A percentile compares a stretch with the other conserved stretches of the same genome.
These are phyloP conservation scores for Tremellales sp. DNA, from an alignment of 1,284 basidiomycete species.

Conservation along the genomic window DNA sequence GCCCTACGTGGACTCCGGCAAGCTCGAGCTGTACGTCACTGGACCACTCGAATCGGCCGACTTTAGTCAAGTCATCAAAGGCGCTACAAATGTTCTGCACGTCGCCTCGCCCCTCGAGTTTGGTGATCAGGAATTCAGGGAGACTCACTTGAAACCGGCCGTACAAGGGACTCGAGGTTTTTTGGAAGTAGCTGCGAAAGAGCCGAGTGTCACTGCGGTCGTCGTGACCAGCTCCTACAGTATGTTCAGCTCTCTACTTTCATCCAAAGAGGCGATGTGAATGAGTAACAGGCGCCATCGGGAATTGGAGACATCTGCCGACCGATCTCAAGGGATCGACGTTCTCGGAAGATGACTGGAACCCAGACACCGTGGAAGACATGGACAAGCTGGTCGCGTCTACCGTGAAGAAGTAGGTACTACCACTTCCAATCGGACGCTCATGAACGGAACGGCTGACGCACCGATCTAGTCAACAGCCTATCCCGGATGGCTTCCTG, in stretches of 20 bases:
- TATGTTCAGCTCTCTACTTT: no score
- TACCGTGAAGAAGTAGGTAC: slow-evolving; percentile 10
- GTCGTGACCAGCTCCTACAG: slow-evolving; percentile 19
- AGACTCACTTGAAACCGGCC: slow-evolving; percentile 49
- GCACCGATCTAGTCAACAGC: slow-evolving; percentile 1
- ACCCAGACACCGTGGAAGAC: slow-evolving; percentile 29
- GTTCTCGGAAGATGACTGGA: slow-evolving; percentile 41
- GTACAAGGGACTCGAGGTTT: no score
- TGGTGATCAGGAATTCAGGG: slow-evolving; percentile 14
- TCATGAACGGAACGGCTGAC: neutral
- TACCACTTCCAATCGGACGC: no score
- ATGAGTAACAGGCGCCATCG: slow-evolving; percentile 11
- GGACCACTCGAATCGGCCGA: slow-evolving; percentile 28
- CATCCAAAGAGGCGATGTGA: no score
- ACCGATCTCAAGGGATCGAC: slow-evolving; percentile 10
- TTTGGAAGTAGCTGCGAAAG: no score
- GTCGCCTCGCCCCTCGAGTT: slow-evolving; percentile 22
- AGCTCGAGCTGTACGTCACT: slow-evolving; percentile 19
- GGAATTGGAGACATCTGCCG: slow-evolving; percentile 21
- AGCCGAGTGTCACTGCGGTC: no score
- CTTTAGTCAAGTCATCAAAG: slow-evolving; percentile 35
- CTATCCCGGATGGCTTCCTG: slow-evolving; percentile 6
- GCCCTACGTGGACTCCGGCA: slow-evolving; percentile 16
- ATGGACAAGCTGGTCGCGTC: slow-evolving; percentile 18
- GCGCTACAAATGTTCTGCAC: slow-evolving; percentile 18